Percentiles rank a stretch among this genome's conserved stretches.
Conservation (phyloP, 2,329 filamentous ascomycete species). For the Chaetomium globosum region DNA sequence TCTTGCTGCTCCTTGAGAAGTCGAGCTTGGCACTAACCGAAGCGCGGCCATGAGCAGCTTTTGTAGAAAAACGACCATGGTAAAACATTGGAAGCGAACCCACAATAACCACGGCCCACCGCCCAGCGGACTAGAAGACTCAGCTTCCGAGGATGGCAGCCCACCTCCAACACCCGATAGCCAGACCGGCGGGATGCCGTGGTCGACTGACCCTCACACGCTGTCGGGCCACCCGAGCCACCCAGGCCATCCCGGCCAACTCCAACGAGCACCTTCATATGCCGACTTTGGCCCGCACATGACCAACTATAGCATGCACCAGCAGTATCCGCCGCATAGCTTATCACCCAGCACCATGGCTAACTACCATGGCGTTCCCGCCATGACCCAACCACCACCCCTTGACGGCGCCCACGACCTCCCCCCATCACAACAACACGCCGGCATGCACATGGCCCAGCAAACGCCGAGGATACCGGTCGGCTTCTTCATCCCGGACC, state of each 20-base stretch:
- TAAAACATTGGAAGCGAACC: slow-evolving; percentile 65
- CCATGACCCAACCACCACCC: slow-evolving; percentile 29
- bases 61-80: slow-evolving; percentile 72
- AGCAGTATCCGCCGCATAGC: slow-evolving; percentile 55
- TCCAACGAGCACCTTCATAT: slow-evolving; percentile 59
- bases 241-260: slow-evolving; percentile 38
- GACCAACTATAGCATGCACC: slow-evolving; percentile 49
- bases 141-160: slow-evolving; percentile 61
- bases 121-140: slow-evolving; percentile 57
- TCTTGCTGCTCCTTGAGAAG: not conserved
- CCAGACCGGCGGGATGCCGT: slow-evolving; percentile 50
- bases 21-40: slow-evolving; percentile 31
- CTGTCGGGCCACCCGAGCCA: slow-evolving; percentile 44
- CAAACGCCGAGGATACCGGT: slow-evolving; percentile 52
- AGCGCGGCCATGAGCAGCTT: slow-evolving; percentile 53
- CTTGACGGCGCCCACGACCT: slow-evolving; percentile 10
- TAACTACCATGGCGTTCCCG: slow-evolving; percentile 48
- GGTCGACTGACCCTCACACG: slow-evolving; percentile 49
- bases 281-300: slow-evolving; percentile 58
- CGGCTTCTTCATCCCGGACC: slow-evolving; percentile 62
- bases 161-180: slow-evolving; percentile 62
- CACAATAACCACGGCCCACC: slow-evolving; percentile 41
- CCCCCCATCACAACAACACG: slow-evolving; percentile 42
- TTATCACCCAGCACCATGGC: slow-evolving; percentile 49
- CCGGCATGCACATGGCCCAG: slow-evolving; percentile 53